Base-by-base conservation (phyloP, 2,329 filamentous ascomycete genomes). In the Aspergillus transmontanensis region DNA sequence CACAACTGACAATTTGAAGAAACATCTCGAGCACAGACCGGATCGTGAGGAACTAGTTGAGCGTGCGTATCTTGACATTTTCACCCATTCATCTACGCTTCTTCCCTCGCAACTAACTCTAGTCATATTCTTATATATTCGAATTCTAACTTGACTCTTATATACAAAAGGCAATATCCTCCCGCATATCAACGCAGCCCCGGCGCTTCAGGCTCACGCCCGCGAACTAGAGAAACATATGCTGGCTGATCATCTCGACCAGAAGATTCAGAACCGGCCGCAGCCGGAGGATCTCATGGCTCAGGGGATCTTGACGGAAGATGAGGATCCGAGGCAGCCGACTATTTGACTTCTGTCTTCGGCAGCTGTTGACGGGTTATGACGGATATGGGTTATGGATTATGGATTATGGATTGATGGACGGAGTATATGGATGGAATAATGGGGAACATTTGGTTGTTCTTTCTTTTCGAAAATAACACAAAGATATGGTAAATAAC, bases 221-320 rank as follows among this genome's bases (percentile, higher is more conserved):
- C 90, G 87, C 73, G 92, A 96, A 82, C 88, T 97, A 48, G 88
- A 93, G 78, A 93, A 89, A 76, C 90, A 93, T 78, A 97, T 97
- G 93, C 87, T 90, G 16, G 90, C 89, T 64, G 92, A 97, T 77
- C 90, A 86, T 60, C 84, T 97, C 66, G 95, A 96, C 78, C 93
- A 96, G 73, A 94, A 94, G 78, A 88, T 97, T 66, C 86, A 90
- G 73, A 85, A 90, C 71, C 86, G 94, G 23, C 94, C 94, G 1
- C 84, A 86, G 41, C 90, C 91, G 12, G 91, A 93, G 68, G 85
- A 90, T 57, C 82, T 97, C 66, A 84, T 97, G 62, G 88, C 90
- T 72, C 88, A 91, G 69, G 93, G 93, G 6, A 92, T 97, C 60
- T 80, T 97, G 67, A 87, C 86, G 63, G 86, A 90, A 68, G 88